Conservation (phyloP, 1,139 yeast genomes). For the Candida sojae region DNA sequence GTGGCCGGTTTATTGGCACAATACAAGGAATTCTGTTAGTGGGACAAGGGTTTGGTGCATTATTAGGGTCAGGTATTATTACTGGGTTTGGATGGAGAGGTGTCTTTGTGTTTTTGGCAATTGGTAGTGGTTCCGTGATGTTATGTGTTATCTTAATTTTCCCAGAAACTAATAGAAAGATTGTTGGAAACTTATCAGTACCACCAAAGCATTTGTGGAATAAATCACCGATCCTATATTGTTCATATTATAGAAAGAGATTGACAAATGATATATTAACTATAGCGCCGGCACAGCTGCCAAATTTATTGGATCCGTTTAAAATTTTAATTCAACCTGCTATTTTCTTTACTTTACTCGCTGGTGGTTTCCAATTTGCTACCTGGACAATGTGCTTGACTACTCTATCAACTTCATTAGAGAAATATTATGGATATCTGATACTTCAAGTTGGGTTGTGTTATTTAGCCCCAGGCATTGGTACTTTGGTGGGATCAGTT, state of each 20-base stretch:
- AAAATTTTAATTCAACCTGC: constrained; percentile 35
- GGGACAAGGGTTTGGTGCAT: constrained; percentile 77
- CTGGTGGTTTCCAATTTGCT: constrained; percentile 63
- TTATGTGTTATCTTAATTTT: constrained; percentile 40
- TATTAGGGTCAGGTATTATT: constrained; percentile 69
- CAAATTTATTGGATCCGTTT: constrained; percentile 49
- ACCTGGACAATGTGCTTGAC: constrained; percentile 73
- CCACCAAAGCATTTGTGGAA: constrained; percentile 42
- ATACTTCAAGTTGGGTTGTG: constrained; percentile 64
- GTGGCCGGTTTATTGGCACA: constrained; percentile 68
- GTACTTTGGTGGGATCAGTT: constrained; percentile 55
- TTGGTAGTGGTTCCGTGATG: constrained; percentile 51
- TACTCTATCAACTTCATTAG: constrained; percentile 56
- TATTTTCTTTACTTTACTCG: constrained; percentile 35
- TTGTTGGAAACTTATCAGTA: constrained; percentile 69
- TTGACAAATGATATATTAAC: constrained; percentile 18
- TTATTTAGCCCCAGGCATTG: constrained; percentile 61
- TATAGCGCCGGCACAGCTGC: constrained; percentile 23
- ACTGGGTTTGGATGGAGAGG: constrained; percentile 70
- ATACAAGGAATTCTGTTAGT: constrained; percentile 63
- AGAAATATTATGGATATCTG: constrained; percentile 47
- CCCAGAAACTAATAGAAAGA: constrained; percentile 71
- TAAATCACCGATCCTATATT: constrained; percentile 41
- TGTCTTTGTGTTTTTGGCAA: constrained; percentile 72
- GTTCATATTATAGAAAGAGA: constrained; percentile 19